These are phyloP conservation scores for Eucalyptus rudis DNA, from an alignment of 345 rosid species.

Conservation along the genomic window DNA sequence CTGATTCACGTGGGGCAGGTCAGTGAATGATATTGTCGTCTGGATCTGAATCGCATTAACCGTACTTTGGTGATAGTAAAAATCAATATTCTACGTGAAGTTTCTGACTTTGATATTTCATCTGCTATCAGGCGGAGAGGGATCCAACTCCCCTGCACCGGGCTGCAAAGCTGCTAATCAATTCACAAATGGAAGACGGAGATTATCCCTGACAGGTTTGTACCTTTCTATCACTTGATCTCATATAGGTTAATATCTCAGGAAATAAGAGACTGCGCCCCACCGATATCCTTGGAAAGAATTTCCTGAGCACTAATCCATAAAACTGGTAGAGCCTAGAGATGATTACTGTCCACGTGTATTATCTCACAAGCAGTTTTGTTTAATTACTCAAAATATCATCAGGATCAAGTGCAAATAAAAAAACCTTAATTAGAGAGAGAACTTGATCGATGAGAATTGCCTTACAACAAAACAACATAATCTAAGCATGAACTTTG, in stretches of 20 bases:
- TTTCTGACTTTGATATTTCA: no score
- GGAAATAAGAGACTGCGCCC: background rate
- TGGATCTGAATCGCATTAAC: no score
- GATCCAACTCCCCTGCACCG: background rate
- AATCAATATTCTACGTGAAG: no score
- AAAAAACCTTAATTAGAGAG: background rate
- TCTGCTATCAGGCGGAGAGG: no score
- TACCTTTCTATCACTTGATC: background rate
- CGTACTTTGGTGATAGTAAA: no score
- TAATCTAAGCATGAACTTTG: background rate
- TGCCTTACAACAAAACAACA: background rate
- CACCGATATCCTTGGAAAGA: background rate
- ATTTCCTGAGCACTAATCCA: background rate
- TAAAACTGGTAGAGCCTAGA: background rate
- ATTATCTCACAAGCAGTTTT: background rate
- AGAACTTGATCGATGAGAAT: background rate
- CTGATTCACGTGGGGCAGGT: constrained; percentile 3
- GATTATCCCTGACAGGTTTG: constrained; percentile 46
- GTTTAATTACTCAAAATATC: background rate
- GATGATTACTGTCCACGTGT: background rate
- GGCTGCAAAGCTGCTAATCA: constrained; percentile 57
- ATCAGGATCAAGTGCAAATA: background rate
- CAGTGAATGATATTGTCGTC: no score
- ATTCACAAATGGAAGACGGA: constrained; percentile 45
- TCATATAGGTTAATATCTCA: background rate